Percentiles rank a stretch among this genome's conserved stretches.
phyloP scores from a whole-genome alignment of 164 flowering plant genomes.

The Magnolia changhungtana region DNA sequence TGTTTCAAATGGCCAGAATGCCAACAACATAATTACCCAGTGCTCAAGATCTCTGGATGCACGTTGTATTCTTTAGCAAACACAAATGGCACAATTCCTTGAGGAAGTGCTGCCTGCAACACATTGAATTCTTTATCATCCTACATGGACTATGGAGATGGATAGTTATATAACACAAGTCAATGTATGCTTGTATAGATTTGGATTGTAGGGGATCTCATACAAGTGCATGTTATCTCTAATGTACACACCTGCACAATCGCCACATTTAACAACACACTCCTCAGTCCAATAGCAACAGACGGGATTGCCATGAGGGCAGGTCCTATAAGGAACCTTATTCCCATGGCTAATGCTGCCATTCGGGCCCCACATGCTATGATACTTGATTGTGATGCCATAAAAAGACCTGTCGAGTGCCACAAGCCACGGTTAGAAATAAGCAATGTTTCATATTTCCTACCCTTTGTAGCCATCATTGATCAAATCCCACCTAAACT shows the following conservation, averaged over 20 bases:
- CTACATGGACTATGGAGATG: neutral
- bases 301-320: conserved; percentile 59
- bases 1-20: neutral
- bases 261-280: conserved; percentile 42
- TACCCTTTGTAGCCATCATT: neutral
- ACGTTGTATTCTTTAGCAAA: conserved; percentile 76
- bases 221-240: neutral
- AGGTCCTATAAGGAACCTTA: conserved; percentile 65
- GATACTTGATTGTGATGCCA: conserved; percentile 58
- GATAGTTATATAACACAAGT: neutral
- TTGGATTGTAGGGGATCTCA: neutral
- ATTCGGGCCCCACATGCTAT: conserved; percentile 56
- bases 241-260: conserved; percentile 57
- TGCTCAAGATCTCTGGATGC: conserved; percentile 67
- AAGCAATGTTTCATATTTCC: neutral
- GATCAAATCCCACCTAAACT: conserved; percentile 55
- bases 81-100: conserved; percentile 77
- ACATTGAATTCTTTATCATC: conserved; percentile 8
- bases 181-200: neutral
- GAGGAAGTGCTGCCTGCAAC: conserved; percentile 81
- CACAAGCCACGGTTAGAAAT: conserved; percentile 2
- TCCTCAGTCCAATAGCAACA: conserved; percentile 40
- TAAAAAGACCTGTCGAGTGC: conserved; percentile 60
- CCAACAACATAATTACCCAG: conserved; percentile 38
- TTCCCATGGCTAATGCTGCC: conserved; percentile 46